Base-by-base conservation (phyloP, 2,329 filamentous ascomycete genomes). In the Seiridium cupressi region DNA sequence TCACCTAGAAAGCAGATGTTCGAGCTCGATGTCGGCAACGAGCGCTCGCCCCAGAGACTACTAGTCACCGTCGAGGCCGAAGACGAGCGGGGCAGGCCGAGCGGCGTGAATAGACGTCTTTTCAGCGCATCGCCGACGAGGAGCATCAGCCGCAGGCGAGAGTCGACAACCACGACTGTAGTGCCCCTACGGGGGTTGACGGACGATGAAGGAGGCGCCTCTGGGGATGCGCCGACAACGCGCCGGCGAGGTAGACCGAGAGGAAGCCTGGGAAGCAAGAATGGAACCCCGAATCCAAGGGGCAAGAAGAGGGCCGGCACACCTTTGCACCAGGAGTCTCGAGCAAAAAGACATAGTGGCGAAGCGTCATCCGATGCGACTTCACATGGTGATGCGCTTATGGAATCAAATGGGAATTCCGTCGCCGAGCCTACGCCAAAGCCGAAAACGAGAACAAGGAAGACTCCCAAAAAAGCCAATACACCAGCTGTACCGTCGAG, bases 1-100 rank as follows among this genome's bases (percentile, higher is more conserved):
- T 85, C 84, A 47, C 83, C 84, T 44, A 75, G 82, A 54, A 86
- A 84, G 72, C 83, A 81, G 67, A 84, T 76, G 49, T 85, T 85
- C 63, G 79, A 84, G 69, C 78, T 86, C 40, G 81, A 85, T 63
- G 81, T 84, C 34, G 83, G 83, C 51, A 74, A 81, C 64, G 75
- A 76, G 44, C 70, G 69, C 51, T 77, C 81, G 51, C 82, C 83
- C 3, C 81, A 85, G 69, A 79, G 76, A 60, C 74, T 86, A 48
- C 74, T 78, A 49, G 82, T 85, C 57, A 86, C 84, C 8, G 82
- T 85, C 57, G 83, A 86, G 69, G 79, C 82, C 2, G 79, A 81
- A 1, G 67, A 58, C 38, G 66, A 74, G 47, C 36, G 47, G 31
- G 44, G 40, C n/a, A 11, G 11, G 35, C 61, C 62, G 51, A 65